Conservation (phyloP, 352 stramenopile genomes). For the Salisapilia sapeloensis region DNA sequence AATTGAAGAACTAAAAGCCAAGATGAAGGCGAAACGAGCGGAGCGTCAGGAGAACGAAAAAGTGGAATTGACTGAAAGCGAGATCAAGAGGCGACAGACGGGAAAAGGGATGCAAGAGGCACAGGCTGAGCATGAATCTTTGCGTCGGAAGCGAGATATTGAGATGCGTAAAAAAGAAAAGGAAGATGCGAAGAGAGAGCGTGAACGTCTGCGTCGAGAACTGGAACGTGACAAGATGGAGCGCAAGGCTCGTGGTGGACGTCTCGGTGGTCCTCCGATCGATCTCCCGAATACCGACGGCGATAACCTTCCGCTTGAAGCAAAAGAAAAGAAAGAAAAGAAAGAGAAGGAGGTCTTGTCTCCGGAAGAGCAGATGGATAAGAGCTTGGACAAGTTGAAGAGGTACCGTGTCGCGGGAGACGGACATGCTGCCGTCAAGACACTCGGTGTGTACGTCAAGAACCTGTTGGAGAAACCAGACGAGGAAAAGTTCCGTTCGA, state of each 20-base stretch:
- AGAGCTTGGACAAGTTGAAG: slow-evolving; percentile 67
- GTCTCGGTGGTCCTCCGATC: slow-evolving; percentile 50
- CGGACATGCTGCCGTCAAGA: slow-evolving; percentile 66
- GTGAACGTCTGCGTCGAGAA: slow-evolving; percentile 76
- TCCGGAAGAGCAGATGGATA: slow-evolving; percentile 49
- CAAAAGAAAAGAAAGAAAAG: slow-evolving; percentile 20
- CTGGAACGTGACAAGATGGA: slow-evolving; percentile 86
- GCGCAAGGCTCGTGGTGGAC: slow-evolving; percentile 60
- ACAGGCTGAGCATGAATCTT: slow-evolving; percentile 66
- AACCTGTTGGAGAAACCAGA: slow-evolving; percentile 79
- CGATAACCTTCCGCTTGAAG: slow-evolving; percentile 5
- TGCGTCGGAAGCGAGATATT: slow-evolving; percentile 58
- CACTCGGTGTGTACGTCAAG: slow-evolving; percentile 74
- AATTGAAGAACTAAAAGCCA: slow-evolving; percentile 63
- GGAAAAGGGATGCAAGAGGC: slow-evolving; percentile 61
- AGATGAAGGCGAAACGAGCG: slow-evolving; percentile 52
- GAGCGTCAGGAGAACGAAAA: slow-evolving; percentile 66
- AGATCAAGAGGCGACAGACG: slow-evolving; percentile 56
- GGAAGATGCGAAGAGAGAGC: slow-evolving; percentile 75
- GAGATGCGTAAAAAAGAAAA: slow-evolving; percentile 83
- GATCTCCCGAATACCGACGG: slow-evolving; percentile 21
- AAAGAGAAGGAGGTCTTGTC: slow-evolving; percentile 10
- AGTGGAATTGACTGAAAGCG: slow-evolving; percentile 20
- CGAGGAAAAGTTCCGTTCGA: slow-evolving; percentile 82
- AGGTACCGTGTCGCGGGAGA: slow-evolving; percentile 75